Evolutionary conservation across 192 early-diverging fungal genomes (phyloP), one percentile per base, ranked within the genome.

Genomic region (Podila minutissima): DNA sequence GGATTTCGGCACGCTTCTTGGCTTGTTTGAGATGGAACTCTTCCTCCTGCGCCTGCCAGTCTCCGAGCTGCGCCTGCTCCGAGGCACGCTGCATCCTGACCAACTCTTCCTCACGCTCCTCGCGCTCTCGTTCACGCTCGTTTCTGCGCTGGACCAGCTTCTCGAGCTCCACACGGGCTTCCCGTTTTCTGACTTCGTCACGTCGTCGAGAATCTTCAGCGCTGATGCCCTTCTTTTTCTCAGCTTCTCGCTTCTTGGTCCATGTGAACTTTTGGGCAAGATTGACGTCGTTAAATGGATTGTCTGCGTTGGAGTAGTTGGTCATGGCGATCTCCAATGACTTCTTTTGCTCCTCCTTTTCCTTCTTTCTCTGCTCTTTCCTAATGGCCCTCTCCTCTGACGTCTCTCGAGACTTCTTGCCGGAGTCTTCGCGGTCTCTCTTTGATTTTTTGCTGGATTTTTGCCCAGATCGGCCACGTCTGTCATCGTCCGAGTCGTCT

Each of bases 21-120:
- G 95, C 95, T 85, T 98, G 97, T 72, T 92, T 79, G 69, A 97
- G 82, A 83, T 97, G 94, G 71, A 99, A 99, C 79, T 88, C 93
- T 71, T 97, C 96, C 66, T 99, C 97, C 37, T 93, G 89, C 0
- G 90, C 87, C 82, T 96, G 93, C 97, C 97, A 99, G 77, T 99
- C 97, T n/a, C 97, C 97, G 69, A 98, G 87, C 53, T 93, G 92
- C 22, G 91, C 93, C 59, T 90, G 88, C 76, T 99, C 97, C 48
- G 92, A 87, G 64, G 97, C 96, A 3, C 97, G 85, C 66, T 96
- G 93, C 24, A 82, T 83, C 31, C 93, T 87, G 20, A 84, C 75
- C 71, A 88, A 78, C 64, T 97, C 96, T 68, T 97, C 90, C 62
- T 98, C 96, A 9, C 95, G 83, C 66, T 93, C 83, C 63, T 92